These are phyloP conservation scores for Aureobasidium sp. DNA, from an alignment of 2,329 filamentous ascomycete genomes.

Conservation along the genomic window DNA sequence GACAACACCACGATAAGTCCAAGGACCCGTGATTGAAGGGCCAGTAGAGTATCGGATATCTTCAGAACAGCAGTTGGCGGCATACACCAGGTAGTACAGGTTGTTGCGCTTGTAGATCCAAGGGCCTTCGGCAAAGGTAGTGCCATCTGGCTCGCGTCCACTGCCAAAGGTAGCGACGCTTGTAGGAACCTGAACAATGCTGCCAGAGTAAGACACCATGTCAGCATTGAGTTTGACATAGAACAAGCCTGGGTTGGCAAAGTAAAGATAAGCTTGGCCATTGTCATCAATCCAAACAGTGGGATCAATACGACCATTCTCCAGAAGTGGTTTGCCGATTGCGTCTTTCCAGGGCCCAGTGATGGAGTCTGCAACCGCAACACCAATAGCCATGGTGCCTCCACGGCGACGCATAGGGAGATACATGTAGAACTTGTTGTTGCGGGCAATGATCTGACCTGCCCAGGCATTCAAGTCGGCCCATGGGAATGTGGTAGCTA, in stretches of 20 bases:
- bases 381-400: constrained; percentile 11
- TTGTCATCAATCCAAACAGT: constrained; percentile 13
- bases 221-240: constrained; percentile 14
- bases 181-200: neutral
- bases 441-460: constrained; percentile 12
- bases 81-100: constrained; percentile 13
- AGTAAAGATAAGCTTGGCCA: constrained; percentile 15
- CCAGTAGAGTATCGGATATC: constrained; percentile 11
- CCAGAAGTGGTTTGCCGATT: constrained; percentile 11
- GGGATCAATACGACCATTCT: constrained; percentile 12
- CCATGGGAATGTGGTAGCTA: neutral
- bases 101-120: constrained; percentile 12
- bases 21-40: constrained; percentile 7
- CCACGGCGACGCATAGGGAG: neutral
- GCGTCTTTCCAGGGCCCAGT: constrained; percentile 16
- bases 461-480: constrained; percentile 6
- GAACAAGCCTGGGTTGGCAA: constrained; percentile 7
- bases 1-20: constrained; percentile 16
- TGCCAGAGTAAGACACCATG: constrained; percentile 10
- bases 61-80: constrained; percentile 9
- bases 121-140: constrained; percentile 10
- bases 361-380: constrained; percentile 11
- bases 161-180: constrained; percentile 3
- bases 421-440: constrained; percentile 16
- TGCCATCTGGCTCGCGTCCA: neutral